These are phyloP conservation scores for Gynostemma pentaphyllum DNA, from an alignment of 306 rosid species.

Conservation along the genomic window DNA sequence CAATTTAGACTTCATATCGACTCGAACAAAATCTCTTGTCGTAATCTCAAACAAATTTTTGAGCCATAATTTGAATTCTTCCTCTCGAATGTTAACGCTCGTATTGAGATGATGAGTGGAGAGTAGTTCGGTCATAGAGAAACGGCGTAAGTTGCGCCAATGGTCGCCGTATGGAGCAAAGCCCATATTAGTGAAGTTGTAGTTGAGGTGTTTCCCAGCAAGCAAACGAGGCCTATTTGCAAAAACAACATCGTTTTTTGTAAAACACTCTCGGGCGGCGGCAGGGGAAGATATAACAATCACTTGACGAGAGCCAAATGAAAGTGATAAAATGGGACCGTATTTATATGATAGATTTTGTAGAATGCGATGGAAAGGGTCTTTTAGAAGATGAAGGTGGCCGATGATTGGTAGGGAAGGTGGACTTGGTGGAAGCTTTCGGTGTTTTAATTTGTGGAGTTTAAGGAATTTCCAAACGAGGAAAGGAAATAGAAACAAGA, in stretches of 20 bases:
- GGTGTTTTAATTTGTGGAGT: conserved; percentile 4
- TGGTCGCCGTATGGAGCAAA: conserved; percentile 44
- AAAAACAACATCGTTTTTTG: conserved; percentile 41
- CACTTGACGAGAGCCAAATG: conserved; percentile 22
- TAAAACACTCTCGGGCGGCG: conserved; percentile 45
- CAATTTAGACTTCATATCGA: conserved; percentile 25
- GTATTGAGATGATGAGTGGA: conserved; percentile 26
- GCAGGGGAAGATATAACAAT: conserved; percentile 43
- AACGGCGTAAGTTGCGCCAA: conserved; percentile 75
- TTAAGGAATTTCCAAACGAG: conserved; percentile 1
- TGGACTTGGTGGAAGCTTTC: conserved; percentile 29
- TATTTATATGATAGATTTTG: conserved; percentile 24
- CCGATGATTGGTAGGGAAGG: conserved; percentile 34
- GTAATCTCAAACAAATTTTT: conserved; percentile 14
- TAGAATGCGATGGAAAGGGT: conserved; percentile 25
- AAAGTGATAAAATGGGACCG: conserved; percentile 25
- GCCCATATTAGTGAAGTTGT: conserved; percentile 21
- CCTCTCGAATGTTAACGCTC: conserved; percentile 21
- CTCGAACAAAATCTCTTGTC: conserved; percentile 2
- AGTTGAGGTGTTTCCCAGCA: conserved; percentile 27
- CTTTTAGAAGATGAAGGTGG: conserved; percentile 33
- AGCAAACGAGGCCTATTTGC: conserved; percentile 30
- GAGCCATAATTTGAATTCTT: conserved; percentile 28
- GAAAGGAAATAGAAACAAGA: background rate
- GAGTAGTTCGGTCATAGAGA: conserved; percentile 40